phyloP scores from a whole-genome alignment of 305 asterid species.

The Solanum hybrid region DNA sequence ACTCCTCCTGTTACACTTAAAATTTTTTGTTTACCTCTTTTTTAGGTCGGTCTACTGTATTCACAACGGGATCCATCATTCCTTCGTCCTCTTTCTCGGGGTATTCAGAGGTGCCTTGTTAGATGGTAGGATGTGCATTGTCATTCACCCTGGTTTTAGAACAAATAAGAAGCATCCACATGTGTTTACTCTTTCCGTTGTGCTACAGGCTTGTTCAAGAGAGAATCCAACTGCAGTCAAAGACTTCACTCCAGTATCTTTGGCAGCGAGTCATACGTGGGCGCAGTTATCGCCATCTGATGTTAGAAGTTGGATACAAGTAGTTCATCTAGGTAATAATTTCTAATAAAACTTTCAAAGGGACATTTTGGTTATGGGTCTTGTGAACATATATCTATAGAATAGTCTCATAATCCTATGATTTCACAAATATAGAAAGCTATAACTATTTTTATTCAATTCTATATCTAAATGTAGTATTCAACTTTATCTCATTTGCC shows the following conservation, averaged over 20 bases:
- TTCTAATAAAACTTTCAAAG: background rate
- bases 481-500: background rate
- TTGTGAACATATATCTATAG: background rate
- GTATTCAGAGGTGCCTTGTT: conserved; percentile 81
- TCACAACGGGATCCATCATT: conserved; percentile 81
- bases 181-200: conserved; percentile 14
- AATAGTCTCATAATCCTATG: background rate
- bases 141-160: background rate
- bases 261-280: conserved; percentile 84
- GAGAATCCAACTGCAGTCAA: conserved; percentile 39
- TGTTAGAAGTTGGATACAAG: conserved; percentile 24
- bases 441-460: background rate
- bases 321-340: conserved; percentile 1
- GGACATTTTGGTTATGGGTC: background rate
- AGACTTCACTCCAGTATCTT: conserved; percentile 32
- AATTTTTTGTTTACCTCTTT: background rate
- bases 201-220: conserved; percentile 87
- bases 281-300: conserved; percentile 85
- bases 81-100: conserved; percentile 83
- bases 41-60: conserved; percentile 82
- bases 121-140: conserved; percentile 65
- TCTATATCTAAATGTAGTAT: background rate
- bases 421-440: background rate
- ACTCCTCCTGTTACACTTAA: background rate
- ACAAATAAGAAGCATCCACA: background rate